Percentiles rank a stretch among this genome's conserved stretches.
Evolutionary conservation across 139 green algal genomes (phyloP).

Genomic region (Chlorella ohadii): DNA sequence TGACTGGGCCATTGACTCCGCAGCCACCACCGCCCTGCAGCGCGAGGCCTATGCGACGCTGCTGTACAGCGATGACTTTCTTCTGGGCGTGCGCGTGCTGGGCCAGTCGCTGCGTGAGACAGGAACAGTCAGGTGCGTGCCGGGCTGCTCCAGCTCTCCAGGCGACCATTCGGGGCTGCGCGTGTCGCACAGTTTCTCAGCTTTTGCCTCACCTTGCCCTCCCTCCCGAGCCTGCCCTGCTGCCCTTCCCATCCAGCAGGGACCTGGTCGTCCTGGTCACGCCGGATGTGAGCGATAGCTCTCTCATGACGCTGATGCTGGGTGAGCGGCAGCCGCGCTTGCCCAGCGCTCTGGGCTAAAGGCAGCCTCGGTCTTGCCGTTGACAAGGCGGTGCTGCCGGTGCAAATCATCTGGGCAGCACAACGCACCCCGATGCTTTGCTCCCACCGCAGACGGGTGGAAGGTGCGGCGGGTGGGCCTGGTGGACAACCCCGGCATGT

Average conservation of each 20-base stretch:
- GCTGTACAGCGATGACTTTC: conserved; percentile 70
- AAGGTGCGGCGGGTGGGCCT: conserved; percentile 47
- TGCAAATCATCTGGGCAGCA: no score
- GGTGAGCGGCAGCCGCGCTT: conserved; percentile 39
- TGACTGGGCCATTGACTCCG: neutral
- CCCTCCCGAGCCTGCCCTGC: no score
- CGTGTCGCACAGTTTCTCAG: no score
- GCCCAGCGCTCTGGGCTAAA: neutral
- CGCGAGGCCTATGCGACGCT: conserved; percentile 68
- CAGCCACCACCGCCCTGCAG: neutral
- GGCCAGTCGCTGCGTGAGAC: conserved; percentile 68
- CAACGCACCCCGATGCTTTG: no score
- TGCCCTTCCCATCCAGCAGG: conserved; percentile 25
- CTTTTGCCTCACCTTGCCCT: no score
- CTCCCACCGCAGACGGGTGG: conserved; percentile 57
- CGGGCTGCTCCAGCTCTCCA: no score
- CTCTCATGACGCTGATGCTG: no score
- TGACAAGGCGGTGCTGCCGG: neutral
- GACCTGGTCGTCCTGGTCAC: conserved; percentile 65
- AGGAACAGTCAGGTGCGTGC: conserved; percentile 46
- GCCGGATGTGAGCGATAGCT: conserved; percentile 35
- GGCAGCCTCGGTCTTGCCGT: no score
- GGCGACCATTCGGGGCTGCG: no score
- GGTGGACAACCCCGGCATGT: conserved; percentile 65
- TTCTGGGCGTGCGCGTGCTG: conserved; percentile 68